These are phyloP conservation scores for Odontarrhena argentea DNA, from an alignment of 345 rosid genomes.

Conservation along the genomic window DNA sequence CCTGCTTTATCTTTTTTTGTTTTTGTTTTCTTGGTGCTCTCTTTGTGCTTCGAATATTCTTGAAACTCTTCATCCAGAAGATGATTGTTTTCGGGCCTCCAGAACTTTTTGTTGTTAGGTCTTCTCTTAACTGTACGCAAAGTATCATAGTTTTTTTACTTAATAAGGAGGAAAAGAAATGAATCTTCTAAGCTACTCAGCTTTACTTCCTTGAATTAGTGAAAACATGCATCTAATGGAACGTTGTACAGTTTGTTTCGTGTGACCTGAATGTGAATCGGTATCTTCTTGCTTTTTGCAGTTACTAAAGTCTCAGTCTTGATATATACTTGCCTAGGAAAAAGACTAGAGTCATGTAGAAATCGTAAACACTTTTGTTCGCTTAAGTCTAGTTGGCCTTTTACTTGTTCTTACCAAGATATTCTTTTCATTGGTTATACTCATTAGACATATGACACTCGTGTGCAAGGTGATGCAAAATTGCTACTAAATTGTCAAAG, in stretches of 20 bases:
- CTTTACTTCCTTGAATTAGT: slow-evolving; percentile 1
- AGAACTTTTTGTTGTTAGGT: neutral
- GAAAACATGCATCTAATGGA: slow-evolving; percentile 3
- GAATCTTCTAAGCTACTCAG: neutral
- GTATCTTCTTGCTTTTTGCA: neutral
- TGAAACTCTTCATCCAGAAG: neutral
- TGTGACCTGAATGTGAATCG: neutral
- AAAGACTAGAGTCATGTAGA: neutral
- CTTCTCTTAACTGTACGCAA: slow-evolving; percentile 12
- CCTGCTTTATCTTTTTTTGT: neutral
- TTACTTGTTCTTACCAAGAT: neutral
- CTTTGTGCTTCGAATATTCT: slow-evolving; percentile 8
- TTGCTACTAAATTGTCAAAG: slow-evolving; percentile 7
- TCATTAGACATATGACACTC: neutral
- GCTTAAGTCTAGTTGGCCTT: neutral
- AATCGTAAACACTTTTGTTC: neutral
- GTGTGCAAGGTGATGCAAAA: slow-evolving; percentile 6
- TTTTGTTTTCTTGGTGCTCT: neutral
- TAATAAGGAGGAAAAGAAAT: slow-evolving; percentile 9
- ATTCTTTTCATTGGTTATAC: neutral
- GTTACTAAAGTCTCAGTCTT: slow-evolving; percentile 1
- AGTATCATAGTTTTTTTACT: slow-evolving; percentile 10
- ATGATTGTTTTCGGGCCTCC: slow-evolving; percentile 21
- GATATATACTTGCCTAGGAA: neutral
- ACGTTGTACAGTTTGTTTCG: slow-evolving; percentile 4